phyloP scores from a whole-genome alignment of 2,329 filamentous ascomycete species.

The Calonectria hongkongensis region DNA sequence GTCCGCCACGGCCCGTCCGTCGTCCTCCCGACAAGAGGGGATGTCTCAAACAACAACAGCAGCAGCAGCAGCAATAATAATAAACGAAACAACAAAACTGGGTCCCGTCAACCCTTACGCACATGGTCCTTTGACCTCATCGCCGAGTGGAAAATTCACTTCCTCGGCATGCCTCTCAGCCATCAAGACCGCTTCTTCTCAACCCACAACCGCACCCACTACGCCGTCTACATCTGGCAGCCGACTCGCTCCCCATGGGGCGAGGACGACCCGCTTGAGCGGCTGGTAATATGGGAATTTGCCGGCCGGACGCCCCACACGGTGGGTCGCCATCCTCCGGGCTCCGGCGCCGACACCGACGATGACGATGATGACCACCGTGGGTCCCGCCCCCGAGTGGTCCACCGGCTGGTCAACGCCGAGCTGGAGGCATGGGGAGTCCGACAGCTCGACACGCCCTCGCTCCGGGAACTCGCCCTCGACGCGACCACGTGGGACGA shows the following conservation, averaged over 20 bases:
- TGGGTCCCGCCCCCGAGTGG: constrained; percentile 56
- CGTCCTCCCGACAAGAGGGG: constrained; percentile 28
- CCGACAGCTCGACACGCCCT: constrained; percentile 70
- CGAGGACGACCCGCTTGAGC: constrained; percentile 74
- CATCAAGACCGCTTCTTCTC: constrained; percentile 78
- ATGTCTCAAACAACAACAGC: not conserved
- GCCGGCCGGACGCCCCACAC: constrained; percentile 62
- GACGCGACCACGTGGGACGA: constrained; percentile 64
- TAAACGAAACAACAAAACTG: constrained; percentile 2
- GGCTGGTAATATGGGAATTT: constrained; percentile 77
- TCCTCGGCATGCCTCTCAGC: constrained; percentile 63
- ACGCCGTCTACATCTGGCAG: constrained; percentile 78
- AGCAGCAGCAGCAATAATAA: not conserved
- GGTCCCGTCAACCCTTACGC: not conserved
- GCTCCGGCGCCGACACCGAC: not conserved
- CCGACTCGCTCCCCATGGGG: constrained; percentile 72
- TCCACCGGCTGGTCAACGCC: constrained; percentile 64
- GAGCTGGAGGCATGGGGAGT: constrained; percentile 73
- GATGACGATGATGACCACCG: not conserved
- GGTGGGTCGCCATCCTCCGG: constrained; percentile 55
- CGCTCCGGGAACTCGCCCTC: constrained; percentile 69
- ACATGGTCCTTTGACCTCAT: constrained; percentile 69
- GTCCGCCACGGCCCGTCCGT: constrained; percentile 23
- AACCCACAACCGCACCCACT: constrained; percentile 75
- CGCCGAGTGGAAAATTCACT: constrained; percentile 72